Base-by-base conservation (phyloP, 2,329 filamentous ascomycete species). In the Ambrosiella cleistominuta region DNA sequence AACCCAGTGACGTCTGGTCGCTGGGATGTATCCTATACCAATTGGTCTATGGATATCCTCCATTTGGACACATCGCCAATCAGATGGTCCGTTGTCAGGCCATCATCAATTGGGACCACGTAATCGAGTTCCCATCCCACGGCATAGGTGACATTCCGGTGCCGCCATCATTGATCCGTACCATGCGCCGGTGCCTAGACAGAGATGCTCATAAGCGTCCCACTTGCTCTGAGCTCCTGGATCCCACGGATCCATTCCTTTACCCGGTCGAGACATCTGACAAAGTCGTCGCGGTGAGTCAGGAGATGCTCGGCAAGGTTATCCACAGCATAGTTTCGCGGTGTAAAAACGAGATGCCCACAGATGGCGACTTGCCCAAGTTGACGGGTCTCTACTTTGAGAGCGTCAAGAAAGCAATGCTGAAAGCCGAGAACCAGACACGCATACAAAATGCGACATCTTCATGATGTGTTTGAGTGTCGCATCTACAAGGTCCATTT, bases 1-100 rank as follows among this genome's bases (percentile, higher is more conserved):
- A 97, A 66, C 88, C 93, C 6, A 93, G 86, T 64, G 93, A 98
- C 68, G 83, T 98, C 15, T 98, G 93, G 93, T 91, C 86, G 68
- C 72, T 98, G 12, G 93, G 93, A 15, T 98, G 93, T 67, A 97
- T 98, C 61, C 75, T 98, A 12, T 98, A 95, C 71, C 91, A 97
- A 68, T 94, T 98, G 86, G 87, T 91, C 0, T 98, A 98, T 67
- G 93, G 93, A n/a, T 78, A 85, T n/a, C 86, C 88, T 2, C 93
- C 93, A 0, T 98, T 98, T 66, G 89, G 85, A 12, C 90, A 97
- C 67, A 94, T 98, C 64, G 75, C 81, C 60, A 93, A 91, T 70
- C 87, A 84, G 66, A 87, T 95, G 73, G 82, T 86, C 42, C 83
- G 88, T 19, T 93, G 94, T 68, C 83, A 88, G 69, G 86, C 87